Conservation (phyloP, 148 eudicot species). For the Arctostaphylos glauca region DNA sequence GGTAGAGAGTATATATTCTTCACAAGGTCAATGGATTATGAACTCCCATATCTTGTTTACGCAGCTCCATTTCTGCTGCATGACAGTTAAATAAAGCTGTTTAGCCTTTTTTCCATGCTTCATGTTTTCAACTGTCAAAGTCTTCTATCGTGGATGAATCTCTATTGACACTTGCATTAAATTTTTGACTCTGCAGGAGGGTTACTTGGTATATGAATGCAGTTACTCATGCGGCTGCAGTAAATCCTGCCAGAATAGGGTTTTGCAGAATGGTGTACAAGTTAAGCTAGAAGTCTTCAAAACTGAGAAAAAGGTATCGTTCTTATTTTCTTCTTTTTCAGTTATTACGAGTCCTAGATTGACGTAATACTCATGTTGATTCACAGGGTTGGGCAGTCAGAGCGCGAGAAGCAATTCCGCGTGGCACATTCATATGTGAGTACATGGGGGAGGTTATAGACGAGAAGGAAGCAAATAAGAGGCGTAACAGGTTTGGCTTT, state of each 20-base stretch:
- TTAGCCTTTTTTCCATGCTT: neutral
- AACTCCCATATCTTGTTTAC: neutral
- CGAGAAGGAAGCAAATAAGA: slow-evolving; percentile 61
- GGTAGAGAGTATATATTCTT: neutral
- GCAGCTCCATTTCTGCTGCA: neutral
- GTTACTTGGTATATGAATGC: slow-evolving; percentile 84
- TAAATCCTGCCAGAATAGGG: slow-evolving; percentile 76
- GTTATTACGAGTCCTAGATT: neutral
- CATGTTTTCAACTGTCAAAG: neutral
- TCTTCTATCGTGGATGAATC: slow-evolving; percentile 2
- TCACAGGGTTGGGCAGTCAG: slow-evolving; percentile 95
- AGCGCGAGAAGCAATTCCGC: slow-evolving; percentile 57
- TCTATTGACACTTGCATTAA: slow-evolving; percentile 10
- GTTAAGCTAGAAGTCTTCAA: slow-evolving; percentile 78
- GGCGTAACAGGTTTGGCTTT: slow-evolving; percentile 62
- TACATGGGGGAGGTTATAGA: slow-evolving; percentile 82
- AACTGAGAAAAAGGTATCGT: slow-evolving; percentile 72
- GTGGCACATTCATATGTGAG: slow-evolving; percentile 89
- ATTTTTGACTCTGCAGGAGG: slow-evolving; percentile 52
- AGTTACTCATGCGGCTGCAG: slow-evolving; percentile 71
- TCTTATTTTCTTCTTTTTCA: neutral
- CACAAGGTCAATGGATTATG: neutral
- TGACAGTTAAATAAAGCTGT: slow-evolving; percentile 6
- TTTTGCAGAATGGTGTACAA: slow-evolving; percentile 80
- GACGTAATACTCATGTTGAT: slow-evolving; percentile 17